Conservation (phyloP, 1,284 basidiomycete species). For the Pisolithus thermaeus region DNA sequence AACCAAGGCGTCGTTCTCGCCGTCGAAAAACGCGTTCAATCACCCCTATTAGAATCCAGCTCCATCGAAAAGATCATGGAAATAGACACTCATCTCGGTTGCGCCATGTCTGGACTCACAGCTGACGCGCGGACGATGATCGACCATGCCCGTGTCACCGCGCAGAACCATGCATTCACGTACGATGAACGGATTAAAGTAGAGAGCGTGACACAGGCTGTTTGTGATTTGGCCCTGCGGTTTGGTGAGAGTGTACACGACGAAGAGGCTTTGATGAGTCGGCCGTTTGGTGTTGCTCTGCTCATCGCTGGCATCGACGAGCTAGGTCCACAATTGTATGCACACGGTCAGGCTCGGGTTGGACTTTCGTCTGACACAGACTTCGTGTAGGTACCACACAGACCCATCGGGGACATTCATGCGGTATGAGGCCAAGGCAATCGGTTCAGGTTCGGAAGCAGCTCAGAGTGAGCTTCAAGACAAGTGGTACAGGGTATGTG, state of each 20-base stretch:
- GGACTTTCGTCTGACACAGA: conserved; percentile 7
- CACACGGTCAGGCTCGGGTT: conserved; percentile 6
- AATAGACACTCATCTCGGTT: conserved; percentile 94
- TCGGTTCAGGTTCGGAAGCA: conserved; percentile 96
- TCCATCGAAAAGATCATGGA: conserved; percentile 99
- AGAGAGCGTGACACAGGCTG: conserved; percentile 95
- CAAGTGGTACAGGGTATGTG: conserved; percentile 87
- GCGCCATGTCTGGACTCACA: conserved; percentile 97
- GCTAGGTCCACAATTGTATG: conserved; percentile 89
- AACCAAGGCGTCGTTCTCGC: conserved; percentile 88
- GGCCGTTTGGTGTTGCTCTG: conserved; percentile 97
- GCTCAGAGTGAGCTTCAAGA: conserved; percentile 97
- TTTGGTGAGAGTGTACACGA: conserved; percentile 99
- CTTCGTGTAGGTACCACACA: conserved; percentile 75
- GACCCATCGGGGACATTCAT: conserved; percentile 99
- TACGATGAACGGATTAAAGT: conserved; percentile 98
- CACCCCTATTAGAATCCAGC: conserved; percentile 89
- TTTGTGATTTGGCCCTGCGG: conserved; percentile 94
- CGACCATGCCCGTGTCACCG: conserved; percentile 97
- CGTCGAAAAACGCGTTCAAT: conserved; percentile 98
- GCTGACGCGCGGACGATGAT: conserved; percentile 99
- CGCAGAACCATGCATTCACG: conserved; percentile 94
- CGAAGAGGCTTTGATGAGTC: conserved; percentile 98
- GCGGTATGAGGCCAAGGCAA: conserved; percentile 97
- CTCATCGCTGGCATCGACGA: conserved; percentile 97